Evolutionary conservation across 2,329 filamentous ascomycete genomes (phyloP), one percentile per base, ranked within the genome.

Genomic region (Aspergillus persii): DNA sequence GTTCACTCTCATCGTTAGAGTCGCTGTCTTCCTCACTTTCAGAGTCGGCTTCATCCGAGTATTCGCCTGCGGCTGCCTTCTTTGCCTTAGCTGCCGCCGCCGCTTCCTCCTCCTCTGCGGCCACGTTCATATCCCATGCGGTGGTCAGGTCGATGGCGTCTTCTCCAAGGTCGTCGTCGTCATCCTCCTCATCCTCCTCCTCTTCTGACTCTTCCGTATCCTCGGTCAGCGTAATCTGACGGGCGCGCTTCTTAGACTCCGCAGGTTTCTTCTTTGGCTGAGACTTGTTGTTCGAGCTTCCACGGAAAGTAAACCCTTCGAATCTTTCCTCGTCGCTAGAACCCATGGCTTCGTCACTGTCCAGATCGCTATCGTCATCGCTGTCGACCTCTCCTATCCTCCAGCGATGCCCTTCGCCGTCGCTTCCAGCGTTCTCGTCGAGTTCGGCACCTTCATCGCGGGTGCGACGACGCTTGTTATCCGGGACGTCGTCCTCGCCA

Each of bases 331-430:
- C 88, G 69, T 96, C 93, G 68, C 91, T 95, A 64, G 91, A 88
- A 3, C 92, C 91, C 80, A 96, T 92, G 2, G 94, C 93, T 69
- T 96, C 91, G 71, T 90, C 88, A 65, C 85, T 89, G 71, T 90
- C 87, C 57, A 91, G 79, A 62, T 89, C 86, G 56, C 84, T 86
- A 67, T 90, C 88, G 62, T 89, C 83, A 55, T 89, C 86, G 49
- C 83, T 85, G 52, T 83, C 84, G 26, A 88, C 86, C 51, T 86
- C 79, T 29, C 93, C 92, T 53, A 96, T 81, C 53, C 84, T 88
- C 92, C 92, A 96, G 69, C 90, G 87, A 68, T 96, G 90, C 26
- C 92, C 92, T 61, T 93, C 90, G 61, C 89, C 91, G 70, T 96
- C 93, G 66, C 89, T 93, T 8, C 90, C 91, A 63, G 88, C 86